phyloP scores from a whole-genome alignment of 176 grass and related monocot genomes.

The Bonia amplexicaulis region DNA sequence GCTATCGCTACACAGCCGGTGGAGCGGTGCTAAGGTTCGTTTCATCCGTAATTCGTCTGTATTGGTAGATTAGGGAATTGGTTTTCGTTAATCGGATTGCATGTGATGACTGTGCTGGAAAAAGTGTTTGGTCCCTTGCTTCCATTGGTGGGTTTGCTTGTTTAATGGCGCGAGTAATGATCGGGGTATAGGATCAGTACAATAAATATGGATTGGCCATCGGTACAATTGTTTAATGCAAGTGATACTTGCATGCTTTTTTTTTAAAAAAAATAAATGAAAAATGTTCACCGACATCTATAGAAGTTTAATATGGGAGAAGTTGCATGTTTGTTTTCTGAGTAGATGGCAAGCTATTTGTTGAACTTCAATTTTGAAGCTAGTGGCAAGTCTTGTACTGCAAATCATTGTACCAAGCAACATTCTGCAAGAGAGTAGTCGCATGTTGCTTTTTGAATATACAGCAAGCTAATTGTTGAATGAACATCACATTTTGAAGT shows the following conservation, averaged over 20 bases:
- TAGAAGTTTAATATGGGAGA: not conserved
- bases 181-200: not conserved
- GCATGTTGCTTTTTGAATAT: not conserved
- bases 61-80: not conserved
- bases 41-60: not conserved
- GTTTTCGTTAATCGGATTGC: not conserved
- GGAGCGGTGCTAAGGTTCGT: conserved; percentile 36
- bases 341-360: not conserved
- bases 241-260: not conserved
- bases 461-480: not conserved
- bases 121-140: conserved; percentile 1
- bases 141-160: not conserved
- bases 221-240: not conserved
- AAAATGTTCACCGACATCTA: not conserved
- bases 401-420: not conserved
- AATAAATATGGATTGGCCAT: not conserved
- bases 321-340: not conserved
- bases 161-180: not conserved
- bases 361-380: not conserved
- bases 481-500: not conserved
- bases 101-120: not conserved
- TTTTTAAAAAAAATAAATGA: not conserved
- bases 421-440: not conserved
- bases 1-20: conserved; percentile 13
- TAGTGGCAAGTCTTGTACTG: not conserved